Percentiles rank a stretch among this genome's conserved stretches.
Evolutionary conservation across 2,329 filamentous ascomycete genomes (phyloP).

Genomic region (Aspergillus melleus): DNA sequence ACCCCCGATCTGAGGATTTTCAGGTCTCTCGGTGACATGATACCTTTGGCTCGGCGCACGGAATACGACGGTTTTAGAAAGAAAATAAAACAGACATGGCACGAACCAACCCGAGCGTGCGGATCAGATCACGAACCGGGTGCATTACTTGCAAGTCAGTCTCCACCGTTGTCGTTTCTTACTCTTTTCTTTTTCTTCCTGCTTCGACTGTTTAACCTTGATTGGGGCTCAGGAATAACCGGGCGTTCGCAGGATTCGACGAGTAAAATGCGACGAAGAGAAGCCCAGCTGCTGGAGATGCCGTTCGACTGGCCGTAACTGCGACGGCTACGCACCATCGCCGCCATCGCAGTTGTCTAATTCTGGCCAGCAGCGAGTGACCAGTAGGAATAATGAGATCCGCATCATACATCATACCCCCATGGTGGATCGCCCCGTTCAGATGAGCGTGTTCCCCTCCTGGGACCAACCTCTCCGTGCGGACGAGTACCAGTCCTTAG

Average conservation of each 20-base stretch:
- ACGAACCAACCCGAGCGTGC: neutral
- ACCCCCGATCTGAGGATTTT: too few relatives aligned
- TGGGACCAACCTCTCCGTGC: conserved; percentile 25
- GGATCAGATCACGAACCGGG: conserved; percentile 30
- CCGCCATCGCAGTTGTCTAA: conserved; percentile 15
- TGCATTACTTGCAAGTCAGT: conserved; percentile 58
- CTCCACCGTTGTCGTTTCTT: neutral
- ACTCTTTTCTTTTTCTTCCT: neutral
- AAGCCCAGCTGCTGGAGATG: conserved; percentile 57
- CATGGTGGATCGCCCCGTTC: conserved; percentile 9
- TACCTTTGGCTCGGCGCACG: neutral
- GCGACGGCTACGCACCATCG: conserved; percentile 51
- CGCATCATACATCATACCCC: conserved; percentile 24
- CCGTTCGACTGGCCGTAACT: conserved; percentile 56
- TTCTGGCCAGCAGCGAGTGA: conserved; percentile 5
- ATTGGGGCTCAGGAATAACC: neutral
- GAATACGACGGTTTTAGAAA: neutral
- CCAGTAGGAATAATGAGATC: conserved; percentile 2
- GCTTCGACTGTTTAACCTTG: neutral
- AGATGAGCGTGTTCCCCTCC: conserved; percentile 14
- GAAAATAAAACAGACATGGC: neutral
- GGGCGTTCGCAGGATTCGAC: conserved; percentile 45
- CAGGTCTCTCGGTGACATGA: neutral
- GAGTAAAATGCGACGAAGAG: conserved; percentile 59
- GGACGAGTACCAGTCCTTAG: conserved; percentile 37